Conservation (phyloP, 164 flowering plant species). For the grape (Vitis vinifera) region ASM3070453v1 NC_081810.1:8911501-8912000, state of each 20-base stretch:
- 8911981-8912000: too few relatives aligned
- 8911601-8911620: too few relatives aligned
- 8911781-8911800: constrained; percentile 74
- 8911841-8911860: constrained; percentile 61
- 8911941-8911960: too few relatives aligned
- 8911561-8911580: background rate
- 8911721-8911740: background rate
- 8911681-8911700: too few relatives aligned
- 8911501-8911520: background rate
- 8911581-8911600: too few relatives aligned
- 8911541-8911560: background rate
- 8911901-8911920: background rate
- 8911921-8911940: background rate
- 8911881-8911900: background rate
- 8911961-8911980: too few relatives aligned
- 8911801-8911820: constrained; percentile 62
- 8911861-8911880: background rate
- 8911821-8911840: constrained; percentile 52
- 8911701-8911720: background rate
- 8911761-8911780: constrained; percentile 53
- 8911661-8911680: too few relatives aligned
- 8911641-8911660: too few relatives aligned
- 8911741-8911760: constrained; percentile 37
- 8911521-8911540: background rate
- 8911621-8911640: too few relatives aligned